phyloP scores from a whole-genome alignment of 768 basidiomycete species.

The Amanita fuliginea region DNA sequence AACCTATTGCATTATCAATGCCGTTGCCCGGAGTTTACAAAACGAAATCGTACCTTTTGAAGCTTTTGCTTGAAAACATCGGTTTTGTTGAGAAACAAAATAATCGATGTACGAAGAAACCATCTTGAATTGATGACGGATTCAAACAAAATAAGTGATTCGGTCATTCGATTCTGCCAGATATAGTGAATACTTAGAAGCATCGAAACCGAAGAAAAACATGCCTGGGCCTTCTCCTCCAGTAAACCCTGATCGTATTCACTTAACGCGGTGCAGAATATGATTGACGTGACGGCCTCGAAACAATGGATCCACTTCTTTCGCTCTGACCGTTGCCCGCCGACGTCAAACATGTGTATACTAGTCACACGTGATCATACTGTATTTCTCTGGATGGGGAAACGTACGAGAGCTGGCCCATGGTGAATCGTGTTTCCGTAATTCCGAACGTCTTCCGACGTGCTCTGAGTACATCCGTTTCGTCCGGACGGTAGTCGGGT shows the following conservation, averaged over 20 bases:
- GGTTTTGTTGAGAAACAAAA: constrained; percentile 89
- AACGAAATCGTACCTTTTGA: constrained; percentile 29
- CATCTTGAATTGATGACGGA: constrained; percentile 89
- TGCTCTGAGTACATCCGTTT: constrained; percentile 81
- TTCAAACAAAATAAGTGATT: constrained; percentile 84
- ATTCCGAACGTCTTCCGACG: constrained; percentile 86
- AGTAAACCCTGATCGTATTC: constrained; percentile 69
- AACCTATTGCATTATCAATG: constrained; percentile 26
- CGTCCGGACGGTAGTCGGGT: constrained; percentile 74
- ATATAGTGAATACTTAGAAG: neutral
- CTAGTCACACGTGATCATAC: constrained; percentile 12
- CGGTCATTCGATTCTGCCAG: constrained; percentile 80
- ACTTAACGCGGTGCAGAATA: constrained; percentile 61
- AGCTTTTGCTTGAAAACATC: constrained; percentile 89
- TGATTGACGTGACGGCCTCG: constrained; percentile 49
- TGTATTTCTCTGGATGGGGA: neutral
- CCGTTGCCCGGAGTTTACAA: constrained; percentile 12
- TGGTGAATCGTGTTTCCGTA: constrained; percentile 72
- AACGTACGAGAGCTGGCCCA: constrained; percentile 54
- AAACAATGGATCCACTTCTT: constrained; percentile 70
- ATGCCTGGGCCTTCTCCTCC: constrained; percentile 56
- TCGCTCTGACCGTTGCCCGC: constrained; percentile 70
- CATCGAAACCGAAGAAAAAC: constrained; percentile 10
- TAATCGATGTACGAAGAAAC: constrained; percentile 88
- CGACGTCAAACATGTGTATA: constrained; percentile 70